phyloP scores from a whole-genome alignment of 495 filamentous ascomycete genomes.

The Amniculicola lignicola region DNA sequence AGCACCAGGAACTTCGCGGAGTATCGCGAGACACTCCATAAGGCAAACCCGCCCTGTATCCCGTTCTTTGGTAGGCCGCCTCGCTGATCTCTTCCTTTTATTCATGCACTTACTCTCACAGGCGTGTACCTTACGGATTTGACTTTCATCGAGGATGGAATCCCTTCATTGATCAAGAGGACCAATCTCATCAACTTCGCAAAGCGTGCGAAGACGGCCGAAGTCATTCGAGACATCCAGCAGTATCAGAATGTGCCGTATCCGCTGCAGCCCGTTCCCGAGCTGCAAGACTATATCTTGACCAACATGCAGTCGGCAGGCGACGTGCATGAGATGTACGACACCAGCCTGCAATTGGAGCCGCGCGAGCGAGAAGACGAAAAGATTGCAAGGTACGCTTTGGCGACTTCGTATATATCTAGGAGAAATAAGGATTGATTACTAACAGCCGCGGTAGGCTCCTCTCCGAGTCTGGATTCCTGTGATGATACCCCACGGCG shows the following conservation, averaged over 20 bases:
- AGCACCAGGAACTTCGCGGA: constrained; percentile 98
- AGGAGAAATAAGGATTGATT: constrained; percentile 26
- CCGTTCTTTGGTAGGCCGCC: constrained; percentile 84
- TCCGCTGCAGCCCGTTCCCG: constrained; percentile 77
- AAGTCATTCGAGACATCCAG: constrained; percentile 96
- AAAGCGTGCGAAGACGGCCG: constrained; percentile 95
- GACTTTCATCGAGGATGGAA: constrained; percentile 98
- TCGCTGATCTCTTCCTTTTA: background rate
- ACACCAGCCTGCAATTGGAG: constrained; percentile 86
- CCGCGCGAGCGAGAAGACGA: constrained; percentile 95
- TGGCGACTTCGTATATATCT: constrained; percentile 27
- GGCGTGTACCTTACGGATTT: constrained; percentile 97
- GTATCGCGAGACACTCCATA: constrained; percentile 88
- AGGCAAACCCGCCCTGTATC: constrained; percentile 93
- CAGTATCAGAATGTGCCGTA: constrained; percentile 97
- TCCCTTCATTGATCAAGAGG: constrained; percentile 90
- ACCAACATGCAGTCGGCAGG: constrained; percentile 89
- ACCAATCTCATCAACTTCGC: constrained; percentile 96
- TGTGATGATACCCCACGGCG: constrained; percentile 49
- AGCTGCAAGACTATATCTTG: constrained; percentile 95
- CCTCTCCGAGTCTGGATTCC: constrained; percentile 71
- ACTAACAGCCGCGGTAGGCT: constrained; percentile 52
- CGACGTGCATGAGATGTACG: constrained; percentile 99
- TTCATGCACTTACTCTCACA: constrained; percentile 38
- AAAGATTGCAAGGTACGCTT: constrained; percentile 72